Conservation (phyloP, 306 rosid species). For the Medicago arabica region DNA sequence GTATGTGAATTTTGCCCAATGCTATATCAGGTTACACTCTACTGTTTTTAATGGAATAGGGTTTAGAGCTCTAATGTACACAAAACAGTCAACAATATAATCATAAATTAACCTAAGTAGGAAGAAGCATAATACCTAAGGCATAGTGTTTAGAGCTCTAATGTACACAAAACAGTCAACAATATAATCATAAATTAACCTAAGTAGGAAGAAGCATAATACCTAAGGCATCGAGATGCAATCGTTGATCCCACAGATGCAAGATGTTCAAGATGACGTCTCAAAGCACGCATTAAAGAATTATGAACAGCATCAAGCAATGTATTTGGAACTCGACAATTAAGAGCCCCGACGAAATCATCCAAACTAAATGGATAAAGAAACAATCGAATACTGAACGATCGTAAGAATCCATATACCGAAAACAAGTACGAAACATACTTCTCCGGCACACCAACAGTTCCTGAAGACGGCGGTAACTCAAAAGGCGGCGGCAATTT, state of each 20-base stretch:
- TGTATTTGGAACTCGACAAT: slow-evolving; percentile 63
- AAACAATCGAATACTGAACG: slow-evolving; percentile 69
- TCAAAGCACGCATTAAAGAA: slow-evolving; percentile 76
- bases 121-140: slow-evolving; percentile 38
- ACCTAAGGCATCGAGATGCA: slow-evolving; percentile 83
- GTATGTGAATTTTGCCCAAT: too few species aligned
- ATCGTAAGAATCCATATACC: slow-evolving; percentile 78
- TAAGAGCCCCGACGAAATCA: slow-evolving; percentile 86
- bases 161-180: not conserved
- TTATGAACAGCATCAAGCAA: slow-evolving; percentile 82
- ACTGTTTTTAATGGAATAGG: too few species aligned
- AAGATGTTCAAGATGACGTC: slow-evolving; percentile 69
- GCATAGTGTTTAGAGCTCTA: too few species aligned
- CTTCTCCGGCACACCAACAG: slow-evolving; percentile 76
- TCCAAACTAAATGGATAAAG: slow-evolving; percentile 78
- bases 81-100: not conserved
- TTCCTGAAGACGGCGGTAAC: slow-evolving; percentile 79
- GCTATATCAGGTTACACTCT: too few species aligned
- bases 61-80: not conserved
- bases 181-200: not conserved
- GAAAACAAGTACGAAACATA: slow-evolving; percentile 71
- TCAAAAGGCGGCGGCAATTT: slow-evolving; percentile 39
- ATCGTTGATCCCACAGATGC: slow-evolving; percentile 70
- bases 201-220: slow-evolving; percentile 9
- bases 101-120: not conserved